These are phyloP conservation scores for Echinosophora koreensis DNA, from an alignment of 306 rosid species.

Conservation along the genomic window DNA sequence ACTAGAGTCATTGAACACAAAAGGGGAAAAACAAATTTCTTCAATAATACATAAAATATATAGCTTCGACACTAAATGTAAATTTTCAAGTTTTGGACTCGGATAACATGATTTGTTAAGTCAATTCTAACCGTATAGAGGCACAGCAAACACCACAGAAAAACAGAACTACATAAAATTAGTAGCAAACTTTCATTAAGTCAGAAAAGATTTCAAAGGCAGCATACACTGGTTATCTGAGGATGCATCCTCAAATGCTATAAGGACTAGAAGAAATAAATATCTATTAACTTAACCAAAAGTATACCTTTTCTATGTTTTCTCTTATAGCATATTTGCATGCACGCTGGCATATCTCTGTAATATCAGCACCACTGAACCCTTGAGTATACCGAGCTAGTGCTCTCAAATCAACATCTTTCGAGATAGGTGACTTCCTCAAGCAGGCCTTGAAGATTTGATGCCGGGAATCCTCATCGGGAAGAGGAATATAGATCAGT, in stretches of 20 bases:
- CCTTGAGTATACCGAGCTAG: slow-evolving; percentile 64
- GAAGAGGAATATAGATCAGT: slow-evolving; percentile 70
- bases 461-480: slow-evolving; percentile 65
- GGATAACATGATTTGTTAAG: neutral
- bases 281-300: neutral
- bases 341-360: slow-evolving; percentile 69
- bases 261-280: neutral
- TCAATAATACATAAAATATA: neutral
- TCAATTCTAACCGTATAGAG: neutral
- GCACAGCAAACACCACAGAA: neutral
- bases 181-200: neutral
- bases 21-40: neutral
- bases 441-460: slow-evolving; percentile 65
- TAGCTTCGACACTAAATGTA: neutral
- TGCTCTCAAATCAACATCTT: slow-evolving; percentile 65
- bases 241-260: neutral
- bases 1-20: neutral
- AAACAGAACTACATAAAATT: neutral
- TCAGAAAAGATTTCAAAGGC: neutral
- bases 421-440: slow-evolving; percentile 66
- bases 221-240: neutral
- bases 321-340: slow-evolving; percentile 74
- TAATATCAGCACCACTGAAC: slow-evolving; percentile 69
- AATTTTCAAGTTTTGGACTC: neutral
- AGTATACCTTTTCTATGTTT: slow-evolving; percentile 65